Percentiles rank a stretch among this genome's conserved stretches.
phyloP scores from a whole-genome alignment of 805 yeast species.

The Monosporozyma unispora region DNA sequence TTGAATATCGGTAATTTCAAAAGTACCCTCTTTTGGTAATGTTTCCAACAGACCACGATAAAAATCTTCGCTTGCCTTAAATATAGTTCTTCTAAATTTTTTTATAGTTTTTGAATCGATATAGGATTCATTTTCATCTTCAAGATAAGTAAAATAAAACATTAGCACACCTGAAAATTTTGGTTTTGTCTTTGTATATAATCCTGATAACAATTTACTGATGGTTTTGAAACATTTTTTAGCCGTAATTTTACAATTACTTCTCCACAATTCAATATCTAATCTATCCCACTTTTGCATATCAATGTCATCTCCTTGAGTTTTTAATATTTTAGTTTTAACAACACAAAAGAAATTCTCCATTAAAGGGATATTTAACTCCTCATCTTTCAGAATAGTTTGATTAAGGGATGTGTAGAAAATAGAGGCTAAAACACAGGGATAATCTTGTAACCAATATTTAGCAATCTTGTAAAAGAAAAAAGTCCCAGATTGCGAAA shows the following conservation, averaged over 20 bases:
- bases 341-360: conserved; percentile 31
- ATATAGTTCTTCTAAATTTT: conserved; percentile 30
- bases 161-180: conserved; percentile 46
- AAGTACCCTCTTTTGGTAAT: conserved; percentile 51
- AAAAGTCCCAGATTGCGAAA: conserved; percentile 38
- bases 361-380: conserved; percentile 25
- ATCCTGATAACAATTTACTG: conserved; percentile 33
- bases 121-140: conserved; percentile 35
- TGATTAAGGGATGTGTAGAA: conserved; percentile 43
- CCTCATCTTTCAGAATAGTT: conserved; percentile 27
- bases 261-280: conserved; percentile 45
- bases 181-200: conserved; percentile 43
- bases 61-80: conserved; percentile 35
- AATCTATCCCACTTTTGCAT: conserved; percentile 32
- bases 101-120: conserved; percentile 32
- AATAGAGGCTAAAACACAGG: conserved; percentile 40
- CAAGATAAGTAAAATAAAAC: conserved; percentile 43
- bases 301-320: conserved; percentile 16
- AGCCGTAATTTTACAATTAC: conserved; percentile 38
- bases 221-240: conserved; percentile 40
- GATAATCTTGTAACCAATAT: conserved; percentile 49
- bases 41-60: conserved; percentile 36
- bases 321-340: conserved; percentile 13
- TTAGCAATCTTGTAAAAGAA: conserved; percentile 39
- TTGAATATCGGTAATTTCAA: conserved; percentile 47